Conservation (phyloP, 2,329 filamentous ascomycete species). For the Basipetospora chlamydospora region DNA sequence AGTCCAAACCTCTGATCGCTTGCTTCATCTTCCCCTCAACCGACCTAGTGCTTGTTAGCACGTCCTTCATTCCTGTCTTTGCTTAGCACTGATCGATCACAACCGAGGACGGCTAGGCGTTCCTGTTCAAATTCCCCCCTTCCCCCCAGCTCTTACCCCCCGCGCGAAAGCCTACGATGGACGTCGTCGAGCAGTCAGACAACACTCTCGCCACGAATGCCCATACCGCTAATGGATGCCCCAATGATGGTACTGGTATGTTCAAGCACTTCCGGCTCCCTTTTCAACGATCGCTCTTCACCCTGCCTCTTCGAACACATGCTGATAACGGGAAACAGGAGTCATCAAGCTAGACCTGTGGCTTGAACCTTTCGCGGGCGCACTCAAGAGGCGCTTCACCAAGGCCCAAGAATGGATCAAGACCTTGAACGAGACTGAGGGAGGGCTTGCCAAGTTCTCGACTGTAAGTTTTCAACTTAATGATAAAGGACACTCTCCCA, state of each 20-base stretch:
- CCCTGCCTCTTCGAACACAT: no score
- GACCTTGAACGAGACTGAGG: slow-evolving; percentile 68
- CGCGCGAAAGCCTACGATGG: no score
- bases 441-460: slow-evolving; percentile 83
- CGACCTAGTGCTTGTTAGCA: no score
- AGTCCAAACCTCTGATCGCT: no score
- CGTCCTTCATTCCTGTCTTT: no score
- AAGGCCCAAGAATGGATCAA: slow-evolving; percentile 80
- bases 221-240: slow-evolving; percentile 29
- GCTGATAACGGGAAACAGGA: slow-evolving; percentile 34
- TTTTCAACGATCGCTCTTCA: no score
- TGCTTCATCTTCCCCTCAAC: no score
- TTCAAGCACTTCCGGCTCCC: no score
- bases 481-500: neutral
- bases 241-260: slow-evolving; percentile 60
- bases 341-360: slow-evolving; percentile 80
- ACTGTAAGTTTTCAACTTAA: slow-evolving; percentile 37
- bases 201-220: slow-evolving; percentile 26
- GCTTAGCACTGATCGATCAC: no score
- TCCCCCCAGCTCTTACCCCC: no score
- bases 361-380: slow-evolving; percentile 70
- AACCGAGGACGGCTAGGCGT: no score
- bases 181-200: slow-evolving; percentile 21
- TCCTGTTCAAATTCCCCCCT: no score
- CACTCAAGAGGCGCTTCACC: slow-evolving; percentile 60